These are phyloP conservation scores for Platanthera zijinensis DNA, from an alignment of 106 monocot genomes.

Conservation along the genomic window DNA sequence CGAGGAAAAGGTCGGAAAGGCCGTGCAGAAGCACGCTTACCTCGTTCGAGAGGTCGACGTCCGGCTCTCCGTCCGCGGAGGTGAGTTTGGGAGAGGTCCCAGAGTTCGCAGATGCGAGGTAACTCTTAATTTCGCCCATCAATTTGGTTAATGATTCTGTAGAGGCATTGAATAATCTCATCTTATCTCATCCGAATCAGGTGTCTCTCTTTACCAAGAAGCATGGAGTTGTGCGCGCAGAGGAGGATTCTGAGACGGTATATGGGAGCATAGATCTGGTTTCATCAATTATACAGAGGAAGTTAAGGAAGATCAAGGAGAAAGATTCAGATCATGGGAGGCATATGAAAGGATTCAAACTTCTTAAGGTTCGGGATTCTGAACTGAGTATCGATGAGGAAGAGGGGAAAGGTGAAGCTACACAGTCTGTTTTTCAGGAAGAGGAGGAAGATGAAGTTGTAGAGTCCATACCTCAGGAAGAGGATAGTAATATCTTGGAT, in stretches of 20 bases:
- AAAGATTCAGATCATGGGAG: conserved; percentile 82
- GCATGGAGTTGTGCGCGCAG: conserved; percentile 75
- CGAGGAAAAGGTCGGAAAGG: conserved; percentile 88
- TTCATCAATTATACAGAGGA: conserved; percentile 75
- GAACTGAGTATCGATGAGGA: conserved; percentile 12
- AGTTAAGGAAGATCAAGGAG: conserved; percentile 96
- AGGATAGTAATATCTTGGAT: conserved; percentile 29
- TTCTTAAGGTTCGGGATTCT: conserved; percentile 42
- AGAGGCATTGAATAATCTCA: background rate
- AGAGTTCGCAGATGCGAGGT: conserved; percentile 80
- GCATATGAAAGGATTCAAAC: conserved; percentile 74
- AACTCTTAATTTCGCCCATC: background rate
- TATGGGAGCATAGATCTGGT: conserved; percentile 61
- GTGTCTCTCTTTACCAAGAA: conserved; percentile 83
- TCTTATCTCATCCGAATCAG: conserved; percentile 15
- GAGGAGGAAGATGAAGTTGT: conserved; percentile 26
- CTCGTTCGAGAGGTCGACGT: conserved; percentile 88
- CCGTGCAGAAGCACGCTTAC: conserved; percentile 77
- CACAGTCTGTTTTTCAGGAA: conserved; percentile 15
- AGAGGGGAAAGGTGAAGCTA: conserved; percentile 23
- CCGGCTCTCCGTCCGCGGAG: conserved; percentile 73
- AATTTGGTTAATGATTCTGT: background rate
- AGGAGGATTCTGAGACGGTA: conserved; percentile 61
- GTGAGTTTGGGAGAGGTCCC: conserved; percentile 76
- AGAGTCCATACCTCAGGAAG: conserved; percentile 18